Evolutionary conservation across 2,329 filamentous ascomycete species (phyloP), one percentile per base, ranked within the genome.

Genomic region (Fusarium sp.): DNA sequence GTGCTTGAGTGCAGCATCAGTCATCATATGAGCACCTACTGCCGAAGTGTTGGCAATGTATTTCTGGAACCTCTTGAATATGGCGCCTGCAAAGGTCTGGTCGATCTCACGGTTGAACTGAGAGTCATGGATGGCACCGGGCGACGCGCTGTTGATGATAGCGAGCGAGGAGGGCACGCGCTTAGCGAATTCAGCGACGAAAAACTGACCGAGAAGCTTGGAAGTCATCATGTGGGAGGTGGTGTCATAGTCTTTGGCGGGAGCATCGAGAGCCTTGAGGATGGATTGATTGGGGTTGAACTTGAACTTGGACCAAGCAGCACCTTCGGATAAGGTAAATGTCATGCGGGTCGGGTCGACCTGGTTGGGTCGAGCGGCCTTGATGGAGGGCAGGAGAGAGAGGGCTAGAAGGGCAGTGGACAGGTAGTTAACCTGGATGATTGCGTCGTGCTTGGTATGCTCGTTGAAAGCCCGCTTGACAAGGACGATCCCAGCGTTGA

Each of bases 371-470:
- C 74, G 70, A 0, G 73, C 73, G 2, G 63, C 45, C 8, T 75
- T 73, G 2, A 78, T 60, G 1, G 57, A n/a, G 0, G 74, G 74
- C 0, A 75, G 49, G 1, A 78, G 46, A 1, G 66, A 34, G 8
- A 78, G 44, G 0, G 67, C 71, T 3, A 77, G 65, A 13, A 77
- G 52, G 4, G 71, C 67, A 5, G 75, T 78, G 20, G 76, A 76
- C 12, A 77, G 44, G 27, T 75, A 76, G 41, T 78, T 78, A 47
- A 78, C 68, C 29, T 78, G 76, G 1, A 73, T 29, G 25, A 73
- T 73, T 44, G 68, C 66, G 41, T 76, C 75, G 16, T 78, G 76
- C 1, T 30, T 48, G 20, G 45, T 48, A 10, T 48, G n/a, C 8
- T 22, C 13, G 13, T 48, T 48, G 8, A 48, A 20, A 1, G 29